Base-by-base conservation (phyloP, 495 filamentous ascomycete species). In the Penicillium parvum region DNA sequence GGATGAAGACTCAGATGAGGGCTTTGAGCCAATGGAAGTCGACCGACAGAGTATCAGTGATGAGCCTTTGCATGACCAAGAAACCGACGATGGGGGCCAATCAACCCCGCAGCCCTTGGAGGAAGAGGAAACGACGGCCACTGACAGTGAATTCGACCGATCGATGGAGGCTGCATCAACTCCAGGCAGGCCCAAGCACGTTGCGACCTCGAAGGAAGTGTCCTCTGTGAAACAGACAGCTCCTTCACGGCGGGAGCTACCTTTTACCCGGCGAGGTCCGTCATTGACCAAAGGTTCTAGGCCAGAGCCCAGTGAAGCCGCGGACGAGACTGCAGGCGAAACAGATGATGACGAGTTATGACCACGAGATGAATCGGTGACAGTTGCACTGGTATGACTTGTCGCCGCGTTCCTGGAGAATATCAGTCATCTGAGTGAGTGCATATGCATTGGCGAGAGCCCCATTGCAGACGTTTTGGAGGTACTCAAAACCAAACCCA, bases 21-120 rank as follows among this genome's bases (percentile, higher is more conserved):
- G 50, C 4, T 78, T 79, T 40, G 77, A 81, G 41, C 67, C 64
- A 53, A 83, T 84, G 79, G 75, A 84, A 22, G 50, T 81, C 4
- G 79, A 82, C 39, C 37, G 64, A 14, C 42, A 41, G 15, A 47
- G 52, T 29, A 26, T 37, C 4, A 40, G 53, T 3, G 52, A 58
- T 19, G 44, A 32, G 4, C 40, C 60, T 5, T 38, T 52, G 10
- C 57, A 59, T 16, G 60, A 61, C 4, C 55, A 63, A 50, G 61
- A 71, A 42, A 40, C 66, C 40, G 53, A 76, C 55, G 43, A 73
- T 51, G 35, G 65, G 70, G 38, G 55, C 53, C 25, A 61, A 57
- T 19, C 69, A 16, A 64, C 65, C 5, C 62, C 63, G 6, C 56
- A 63, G 23, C 53, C 53, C 8, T 33, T 55, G 30, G 58, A 71